These are phyloP conservation scores for Microsporum audouinii DNA, from an alignment of 2,329 filamentous ascomycete species.

Conservation along the genomic window DNA sequence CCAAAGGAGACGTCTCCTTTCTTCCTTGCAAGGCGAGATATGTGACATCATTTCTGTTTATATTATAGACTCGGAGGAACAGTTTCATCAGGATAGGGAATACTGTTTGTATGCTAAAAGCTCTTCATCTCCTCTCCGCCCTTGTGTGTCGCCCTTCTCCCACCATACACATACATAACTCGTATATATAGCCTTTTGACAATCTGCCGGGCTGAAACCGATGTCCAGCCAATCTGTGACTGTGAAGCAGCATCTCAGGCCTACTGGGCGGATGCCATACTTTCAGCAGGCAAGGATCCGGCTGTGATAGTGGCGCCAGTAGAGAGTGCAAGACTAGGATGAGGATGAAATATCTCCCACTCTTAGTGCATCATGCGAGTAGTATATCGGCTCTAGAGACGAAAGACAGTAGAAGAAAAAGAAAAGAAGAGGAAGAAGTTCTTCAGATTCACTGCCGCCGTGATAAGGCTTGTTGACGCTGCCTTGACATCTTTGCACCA, in stretches of 20 bases:
- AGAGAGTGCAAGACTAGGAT: background rate
- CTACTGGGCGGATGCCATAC: background rate
- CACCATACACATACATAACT: background rate
- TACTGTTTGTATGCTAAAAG: background rate
- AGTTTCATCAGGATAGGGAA: background rate
- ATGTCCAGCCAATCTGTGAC: background rate
- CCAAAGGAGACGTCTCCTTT: no score
- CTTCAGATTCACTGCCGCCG: background rate
- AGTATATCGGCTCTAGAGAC: background rate
- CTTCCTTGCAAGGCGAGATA: no score
- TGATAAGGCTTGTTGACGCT: background rate
- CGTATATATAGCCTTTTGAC: background rate
- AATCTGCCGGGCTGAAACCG: background rate
- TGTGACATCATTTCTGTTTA: background rate
- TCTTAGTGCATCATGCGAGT: background rate
- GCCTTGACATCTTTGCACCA: background rate
- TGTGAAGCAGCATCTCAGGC: background rate
- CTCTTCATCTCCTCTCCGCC: background rate
- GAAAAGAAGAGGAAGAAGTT: background rate
- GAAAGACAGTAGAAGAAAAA: background rate
- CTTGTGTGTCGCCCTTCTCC: background rate
- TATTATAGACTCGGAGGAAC: background rate
- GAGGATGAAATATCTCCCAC: background rate
- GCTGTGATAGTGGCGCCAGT: constrained; percentile 1
- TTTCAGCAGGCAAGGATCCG: background rate